A percentile compares a stretch with the other conserved stretches of the same genome.
These are phyloP conservation scores for Erodium trifolium DNA, from an alignment of 441 rosid genomes.

Conservation along the genomic window DNA sequence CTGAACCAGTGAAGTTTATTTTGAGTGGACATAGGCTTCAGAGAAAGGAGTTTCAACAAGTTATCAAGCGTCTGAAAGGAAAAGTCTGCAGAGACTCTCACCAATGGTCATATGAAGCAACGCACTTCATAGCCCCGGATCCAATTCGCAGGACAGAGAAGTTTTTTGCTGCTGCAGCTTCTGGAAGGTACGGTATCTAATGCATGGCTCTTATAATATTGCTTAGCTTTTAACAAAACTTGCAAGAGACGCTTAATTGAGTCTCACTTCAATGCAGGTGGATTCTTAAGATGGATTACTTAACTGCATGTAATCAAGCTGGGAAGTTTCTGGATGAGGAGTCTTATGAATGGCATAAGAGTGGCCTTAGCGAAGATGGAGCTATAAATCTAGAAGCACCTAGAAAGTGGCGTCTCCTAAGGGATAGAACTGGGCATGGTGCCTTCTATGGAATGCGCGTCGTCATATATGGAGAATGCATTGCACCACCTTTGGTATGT, in stretches of 20 bases:
- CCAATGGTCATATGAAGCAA: slow-evolving; percentile 95
- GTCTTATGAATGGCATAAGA: slow-evolving; percentile 77
- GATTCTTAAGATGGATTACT: slow-evolving; percentile 61
- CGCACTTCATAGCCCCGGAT: slow-evolving; percentile 68
- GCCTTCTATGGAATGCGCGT: slow-evolving; percentile 74
- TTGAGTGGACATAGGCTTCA: slow-evolving; percentile 62
- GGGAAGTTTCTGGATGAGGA: slow-evolving; percentile 37
- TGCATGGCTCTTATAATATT: not conserved
- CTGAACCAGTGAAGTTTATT: slow-evolving; percentile 49
- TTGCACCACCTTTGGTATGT: slow-evolving; percentile 80
- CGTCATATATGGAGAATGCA: slow-evolving; percentile 80
- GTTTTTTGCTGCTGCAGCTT: slow-evolving; percentile 16
- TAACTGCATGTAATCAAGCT: slow-evolving; percentile 62
- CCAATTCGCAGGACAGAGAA: slow-evolving; percentile 29
- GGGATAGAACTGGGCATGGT: slow-evolving; percentile 86
- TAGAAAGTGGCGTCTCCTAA: slow-evolving; percentile 77
- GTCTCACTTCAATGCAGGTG: slow-evolving; percentile 18
- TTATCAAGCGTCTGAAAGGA: slow-evolving; percentile 58
- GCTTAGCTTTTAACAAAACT: not conserved
- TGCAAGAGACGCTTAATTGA: not conserved
- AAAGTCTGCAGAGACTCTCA: slow-evolving; percentile 78
- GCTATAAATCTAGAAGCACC: slow-evolving; percentile 76
- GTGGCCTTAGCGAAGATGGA: slow-evolving; percentile 69
- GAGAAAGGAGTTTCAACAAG: slow-evolving; percentile 68
- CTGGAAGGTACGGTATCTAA: not conserved